These are phyloP conservation scores for Gossypium sturtianum DNA, from an alignment of 345 rosid genomes.

Conservation along the genomic window DNA sequence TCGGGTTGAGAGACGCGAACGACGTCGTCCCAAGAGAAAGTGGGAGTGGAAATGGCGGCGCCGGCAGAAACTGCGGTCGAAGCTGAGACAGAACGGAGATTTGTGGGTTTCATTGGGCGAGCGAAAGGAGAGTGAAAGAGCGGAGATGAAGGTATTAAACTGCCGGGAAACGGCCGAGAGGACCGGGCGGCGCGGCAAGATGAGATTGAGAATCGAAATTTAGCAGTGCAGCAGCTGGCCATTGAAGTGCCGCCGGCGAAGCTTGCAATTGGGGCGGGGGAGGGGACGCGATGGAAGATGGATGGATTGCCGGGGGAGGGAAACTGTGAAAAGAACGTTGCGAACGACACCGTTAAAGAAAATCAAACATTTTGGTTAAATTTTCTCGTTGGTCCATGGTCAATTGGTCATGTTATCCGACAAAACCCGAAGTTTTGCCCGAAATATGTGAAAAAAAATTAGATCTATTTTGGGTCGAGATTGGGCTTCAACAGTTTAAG, in stretches of 20 bases:
- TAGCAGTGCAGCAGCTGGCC: slow-evolving; percentile 14
- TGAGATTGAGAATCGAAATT: not conserved
- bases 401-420: too few species aligned
- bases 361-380: too few species aligned
- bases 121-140: not conserved
- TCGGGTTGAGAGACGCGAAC: slow-evolving; percentile 34
- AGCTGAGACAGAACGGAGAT: slow-evolving; percentile 25
- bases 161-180: not conserved
- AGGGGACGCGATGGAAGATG: not conserved
- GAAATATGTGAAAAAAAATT: too few species aligned
- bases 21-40: slow-evolving; percentile 78
- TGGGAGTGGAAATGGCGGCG: not conserved
- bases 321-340: not conserved
- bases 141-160: not conserved
- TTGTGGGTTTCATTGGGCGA: not conserved
- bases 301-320: not conserved
- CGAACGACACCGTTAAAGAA: too few species aligned
- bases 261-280: not conserved
- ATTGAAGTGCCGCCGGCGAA: slow-evolving; percentile 2
- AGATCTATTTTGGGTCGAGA: too few species aligned
- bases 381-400: too few species aligned
- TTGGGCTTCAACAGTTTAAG: too few species aligned
- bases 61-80: slow-evolving; percentile 5
- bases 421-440: too few species aligned
- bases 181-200: slow-evolving; percentile 1